phyloP scores from a whole-genome alignment of 1,139 yeast species.

The Taiozyma sp. region DNA sequence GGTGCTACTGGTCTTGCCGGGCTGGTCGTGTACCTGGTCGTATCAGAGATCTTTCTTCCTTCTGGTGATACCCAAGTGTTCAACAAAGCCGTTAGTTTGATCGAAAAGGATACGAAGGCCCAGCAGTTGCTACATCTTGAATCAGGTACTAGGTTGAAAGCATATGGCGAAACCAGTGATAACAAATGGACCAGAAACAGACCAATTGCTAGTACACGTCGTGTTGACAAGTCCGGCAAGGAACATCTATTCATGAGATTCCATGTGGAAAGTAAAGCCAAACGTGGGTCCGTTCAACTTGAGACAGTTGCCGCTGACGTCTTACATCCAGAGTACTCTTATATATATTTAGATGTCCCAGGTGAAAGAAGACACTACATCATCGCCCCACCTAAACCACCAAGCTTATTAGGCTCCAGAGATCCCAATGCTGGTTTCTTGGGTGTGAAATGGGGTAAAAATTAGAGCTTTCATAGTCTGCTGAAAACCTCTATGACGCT shows the following conservation, averaged over 20 bases:
- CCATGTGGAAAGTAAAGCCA: slow-evolving; percentile 67
- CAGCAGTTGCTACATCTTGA: slow-evolving; percentile 52
- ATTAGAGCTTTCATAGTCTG: slow-evolving; percentile 15
- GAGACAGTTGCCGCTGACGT: slow-evolving; percentile 67
- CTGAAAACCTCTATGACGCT: neutral
- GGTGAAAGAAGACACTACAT: slow-evolving; percentile 66
- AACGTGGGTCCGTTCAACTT: slow-evolving; percentile 64
- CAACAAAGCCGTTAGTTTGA: slow-evolving; percentile 75
- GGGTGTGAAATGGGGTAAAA: slow-evolving; percentile 86
- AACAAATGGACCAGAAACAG: slow-evolving; percentile 87
- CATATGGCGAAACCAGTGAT: slow-evolving; percentile 71
- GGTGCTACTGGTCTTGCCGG: slow-evolving; percentile 67
- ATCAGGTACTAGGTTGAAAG: slow-evolving; percentile 61
- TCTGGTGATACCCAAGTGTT: slow-evolving; percentile 89
- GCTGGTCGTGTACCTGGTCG: slow-evolving; percentile 70
- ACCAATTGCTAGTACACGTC: slow-evolving; percentile 59
- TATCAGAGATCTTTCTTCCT: slow-evolving; percentile 78
- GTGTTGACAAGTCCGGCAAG: slow-evolving; percentile 64
- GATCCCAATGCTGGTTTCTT: slow-evolving; percentile 52
- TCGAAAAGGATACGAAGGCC: slow-evolving; percentile 63
- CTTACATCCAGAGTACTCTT: slow-evolving; percentile 69
- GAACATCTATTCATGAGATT: slow-evolving; percentile 83
- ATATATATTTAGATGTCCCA: slow-evolving; percentile 73
- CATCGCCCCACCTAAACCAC: slow-evolving; percentile 51
- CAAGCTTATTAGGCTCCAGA: slow-evolving; percentile 26